Evolutionary conservation across 176 grass and related monocot genomes (phyloP).

Genomic region (Chrysopogon serrulatus): DNA sequence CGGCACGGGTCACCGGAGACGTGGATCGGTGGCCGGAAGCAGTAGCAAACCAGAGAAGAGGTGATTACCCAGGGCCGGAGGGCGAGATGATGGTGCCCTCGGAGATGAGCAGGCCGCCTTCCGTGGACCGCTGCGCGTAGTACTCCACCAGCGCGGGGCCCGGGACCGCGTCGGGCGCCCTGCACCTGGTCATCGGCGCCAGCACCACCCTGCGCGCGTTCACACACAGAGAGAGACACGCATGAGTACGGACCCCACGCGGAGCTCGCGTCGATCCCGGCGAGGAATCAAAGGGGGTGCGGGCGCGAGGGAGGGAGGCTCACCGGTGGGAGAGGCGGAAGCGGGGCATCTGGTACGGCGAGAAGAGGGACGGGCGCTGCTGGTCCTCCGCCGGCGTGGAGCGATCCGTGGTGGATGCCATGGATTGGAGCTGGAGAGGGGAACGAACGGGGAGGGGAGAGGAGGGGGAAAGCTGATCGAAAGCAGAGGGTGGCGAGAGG

Average conservation of each 20-base stretch:
- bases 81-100: conserved; percentile 78
- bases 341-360: conserved; percentile 71
- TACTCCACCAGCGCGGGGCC: conserved; percentile 59
- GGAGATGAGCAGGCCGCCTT: conserved; percentile 82
- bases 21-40: neutral
- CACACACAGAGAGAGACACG: neutral
- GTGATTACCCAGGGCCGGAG: conserved; percentile 64
- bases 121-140: conserved; percentile 77
- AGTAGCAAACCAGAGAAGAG: neutral
- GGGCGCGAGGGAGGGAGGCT: neutral
- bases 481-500: conserved; percentile 9
- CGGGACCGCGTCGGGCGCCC: conserved; percentile 64
- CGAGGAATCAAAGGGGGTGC: neutral
- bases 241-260: neutral
- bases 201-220: conserved; percentile 59
- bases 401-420: conserved; percentile 10
- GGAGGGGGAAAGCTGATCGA: neutral
- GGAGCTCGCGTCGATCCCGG: neutral
- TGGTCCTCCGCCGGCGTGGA: conserved; percentile 7
- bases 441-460: neutral
- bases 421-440: neutral
- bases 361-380: conserved; percentile 69
- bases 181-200: conserved; percentile 93
- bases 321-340: conserved; percentile 86
- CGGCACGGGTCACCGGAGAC: neutral